These are phyloP conservation scores for Globisporangium mamillatum DNA, from an alignment of 352 stramenopile genomes.

Conservation along the genomic window DNA sequence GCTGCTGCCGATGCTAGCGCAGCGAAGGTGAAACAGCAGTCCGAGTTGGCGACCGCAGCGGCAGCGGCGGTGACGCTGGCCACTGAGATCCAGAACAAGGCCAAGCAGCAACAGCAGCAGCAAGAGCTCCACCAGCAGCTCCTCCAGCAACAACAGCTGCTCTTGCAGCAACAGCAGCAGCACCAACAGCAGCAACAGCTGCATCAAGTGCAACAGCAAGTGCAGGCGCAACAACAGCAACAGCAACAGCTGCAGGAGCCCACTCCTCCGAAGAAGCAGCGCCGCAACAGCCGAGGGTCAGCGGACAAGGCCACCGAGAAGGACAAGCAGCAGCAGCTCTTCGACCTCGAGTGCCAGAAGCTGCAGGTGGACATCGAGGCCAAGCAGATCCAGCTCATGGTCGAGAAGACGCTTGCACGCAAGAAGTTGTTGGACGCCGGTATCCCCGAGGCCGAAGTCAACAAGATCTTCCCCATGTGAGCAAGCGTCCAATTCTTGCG, in stretches of 20 bases:
- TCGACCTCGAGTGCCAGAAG: slow-evolving; percentile 47
- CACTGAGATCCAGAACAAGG: not conserved
- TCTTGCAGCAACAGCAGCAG: not conserved
- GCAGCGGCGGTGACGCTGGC: not conserved
- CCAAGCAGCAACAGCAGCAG: slow-evolving; percentile 4
- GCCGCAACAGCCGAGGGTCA: slow-evolving; percentile 4
- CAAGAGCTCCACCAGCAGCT: slow-evolving; percentile 6
- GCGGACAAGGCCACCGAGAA: slow-evolving; percentile 17
- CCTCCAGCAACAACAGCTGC: slow-evolving; percentile 1
- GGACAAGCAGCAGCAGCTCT: slow-evolving; percentile 38
- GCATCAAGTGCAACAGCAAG: not conserved
- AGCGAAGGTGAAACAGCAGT: not conserved
- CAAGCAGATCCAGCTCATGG: slow-evolving; percentile 41
- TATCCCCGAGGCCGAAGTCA: slow-evolving; percentile 34
- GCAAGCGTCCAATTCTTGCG: not conserved
- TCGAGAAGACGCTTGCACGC: slow-evolving; percentile 47
- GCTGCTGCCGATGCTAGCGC: not conserved
- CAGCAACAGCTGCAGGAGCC: not conserved
- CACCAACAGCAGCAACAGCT: not conserved
- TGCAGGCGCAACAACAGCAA: not conserved
- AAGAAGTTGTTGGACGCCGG: slow-evolving; percentile 49
- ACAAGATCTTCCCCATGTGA: slow-evolving; percentile 45
- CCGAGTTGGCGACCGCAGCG: not conserved
- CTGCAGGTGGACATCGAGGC: slow-evolving; percentile 51
- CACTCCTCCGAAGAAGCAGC: not conserved